Evolutionary conservation across 371 early-diverging fungal species (phyloP).

Genomic region (Syncephalis plumigaleata): DNA sequence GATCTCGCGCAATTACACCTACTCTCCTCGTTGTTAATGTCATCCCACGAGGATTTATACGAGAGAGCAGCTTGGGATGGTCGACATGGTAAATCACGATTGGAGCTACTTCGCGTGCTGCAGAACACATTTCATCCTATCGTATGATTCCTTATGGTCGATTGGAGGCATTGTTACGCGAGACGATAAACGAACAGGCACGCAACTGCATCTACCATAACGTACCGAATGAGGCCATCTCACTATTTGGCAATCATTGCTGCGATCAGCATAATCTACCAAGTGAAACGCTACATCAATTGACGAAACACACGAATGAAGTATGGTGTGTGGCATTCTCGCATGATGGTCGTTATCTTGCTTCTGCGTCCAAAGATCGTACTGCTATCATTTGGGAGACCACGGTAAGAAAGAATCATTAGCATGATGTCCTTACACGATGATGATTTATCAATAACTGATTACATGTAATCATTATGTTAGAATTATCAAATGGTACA

Average conservation of each 20-base stretch:
- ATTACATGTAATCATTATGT: not conserved
- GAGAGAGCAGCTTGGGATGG: constrained; percentile 66
- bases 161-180: constrained; percentile 56
- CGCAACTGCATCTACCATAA: constrained; percentile 73
- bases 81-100: constrained; percentile 44
- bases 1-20: constrained; percentile 36
- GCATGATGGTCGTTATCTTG: constrained; percentile 63
- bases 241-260: constrained; percentile 53
- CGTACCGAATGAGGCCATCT: constrained; percentile 26
- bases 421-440: constrained; percentile 2
- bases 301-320: constrained; percentile 68
- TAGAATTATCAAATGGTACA: constrained; percentile 26
- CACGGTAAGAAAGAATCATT: constrained; percentile 25
- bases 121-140: constrained; percentile 24
- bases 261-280: constrained; percentile 21
- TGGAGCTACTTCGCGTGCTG: constrained; percentile 35
- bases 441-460: not conserved
- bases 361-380: constrained; percentile 79
- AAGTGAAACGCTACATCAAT: not conserved
- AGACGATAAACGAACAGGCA: constrained; percentile 62
- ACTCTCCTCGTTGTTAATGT: constrained; percentile 39
- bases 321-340: constrained; percentile 92
- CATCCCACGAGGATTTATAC: constrained; percentile 34
- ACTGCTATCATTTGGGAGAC: constrained; percentile 78
- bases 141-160: constrained; percentile 76